Conservation (phyloP, 805 yeast genomes). For the Wickerhamiella kurtzmanii region DNA sequence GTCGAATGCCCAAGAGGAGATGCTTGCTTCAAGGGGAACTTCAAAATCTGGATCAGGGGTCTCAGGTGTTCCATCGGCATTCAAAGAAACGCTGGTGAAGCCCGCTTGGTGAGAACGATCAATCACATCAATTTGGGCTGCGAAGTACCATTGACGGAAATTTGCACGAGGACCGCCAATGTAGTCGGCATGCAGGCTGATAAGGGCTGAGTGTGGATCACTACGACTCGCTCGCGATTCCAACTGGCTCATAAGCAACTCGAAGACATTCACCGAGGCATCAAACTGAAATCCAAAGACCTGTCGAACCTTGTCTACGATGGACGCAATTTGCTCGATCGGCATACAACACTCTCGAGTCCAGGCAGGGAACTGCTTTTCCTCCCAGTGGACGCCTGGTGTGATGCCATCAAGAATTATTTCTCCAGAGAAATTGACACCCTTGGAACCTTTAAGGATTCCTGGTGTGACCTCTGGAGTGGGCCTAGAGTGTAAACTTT, state of each 20-base stretch:
- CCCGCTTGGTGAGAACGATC: slow-evolving; percentile 2
- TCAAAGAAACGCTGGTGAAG: not conserved
- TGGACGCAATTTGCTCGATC: slow-evolving; percentile 38
- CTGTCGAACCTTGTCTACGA: slow-evolving; percentile 38
- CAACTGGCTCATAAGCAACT: slow-evolving; percentile 43
- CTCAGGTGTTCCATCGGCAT: slow-evolving; percentile 1
- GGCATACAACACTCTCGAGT: slow-evolving; percentile 31
- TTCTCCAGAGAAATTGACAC: slow-evolving; percentile 2
- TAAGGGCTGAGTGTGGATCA: slow-evolving; percentile 42
- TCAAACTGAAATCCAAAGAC: slow-evolving; percentile 60
- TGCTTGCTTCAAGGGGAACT: slow-evolving; percentile 42
- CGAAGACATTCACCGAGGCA: slow-evolving; percentile 53
- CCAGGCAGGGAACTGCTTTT: slow-evolving; percentile 87
- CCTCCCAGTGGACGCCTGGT: slow-evolving; percentile 18
- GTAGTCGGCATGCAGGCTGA: slow-evolving; percentile 56
- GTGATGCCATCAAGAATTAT: slow-evolving; percentile 8
- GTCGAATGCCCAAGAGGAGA: slow-evolving; percentile 28
- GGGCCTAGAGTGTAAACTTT: too few species aligned
- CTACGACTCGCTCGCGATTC: slow-evolving; percentile 60
- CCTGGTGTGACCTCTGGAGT: slow-evolving; percentile 15
- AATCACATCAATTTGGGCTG: slow-evolving; percentile 52
- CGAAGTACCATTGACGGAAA: slow-evolving; percentile 65
- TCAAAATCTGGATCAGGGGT: not conserved
- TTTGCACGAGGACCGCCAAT: slow-evolving; percentile 60
- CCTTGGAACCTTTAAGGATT: not conserved